These are phyloP conservation scores for Saprolegnia diclina DNA, from an alignment of 352 stramenopile species.

Conservation along the genomic window DNA sequence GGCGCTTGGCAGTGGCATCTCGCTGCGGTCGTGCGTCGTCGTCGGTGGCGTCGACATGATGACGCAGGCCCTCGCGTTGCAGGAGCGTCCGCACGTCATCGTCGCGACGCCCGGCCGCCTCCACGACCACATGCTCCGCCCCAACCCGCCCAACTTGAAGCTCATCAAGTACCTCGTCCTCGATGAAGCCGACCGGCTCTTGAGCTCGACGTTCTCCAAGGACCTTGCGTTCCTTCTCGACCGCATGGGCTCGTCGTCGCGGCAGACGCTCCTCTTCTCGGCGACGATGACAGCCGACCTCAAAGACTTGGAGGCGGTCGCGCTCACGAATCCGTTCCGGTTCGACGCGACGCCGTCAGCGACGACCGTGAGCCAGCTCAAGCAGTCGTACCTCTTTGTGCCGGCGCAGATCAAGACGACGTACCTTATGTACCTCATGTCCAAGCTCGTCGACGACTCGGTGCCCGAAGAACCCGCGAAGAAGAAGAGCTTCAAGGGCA, in stretches of 20 bases:
- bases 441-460: constrained; percentile 43
- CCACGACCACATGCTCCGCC: constrained; percentile 87
- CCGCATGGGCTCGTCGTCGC: constrained; percentile 53
- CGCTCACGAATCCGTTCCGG: constrained; percentile 56
- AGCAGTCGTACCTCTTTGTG: constrained; percentile 98
- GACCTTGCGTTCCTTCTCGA: constrained; percentile 87
- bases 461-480: constrained; percentile 29
- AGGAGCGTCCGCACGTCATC: constrained; percentile 92
- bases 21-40: constrained; percentile 87
- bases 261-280: constrained; percentile 96
- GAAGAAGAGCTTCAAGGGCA: constrained; percentile 37
- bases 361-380: constrained; percentile 89
- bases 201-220: constrained; percentile 80
- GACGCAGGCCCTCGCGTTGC: constrained; percentile 86
- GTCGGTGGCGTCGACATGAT: constrained; percentile 95
- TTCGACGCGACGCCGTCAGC: constrained; percentile 70
- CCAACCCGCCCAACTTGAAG: constrained; percentile 83
- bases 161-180: constrained; percentile 95
- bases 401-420: constrained; percentile 94
- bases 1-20: constrained; percentile 89
- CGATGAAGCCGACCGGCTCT: constrained; percentile 96
- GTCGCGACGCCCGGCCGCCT: constrained; percentile 96
- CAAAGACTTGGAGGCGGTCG: constrained; percentile 69
- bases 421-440: constrained; percentile 90
- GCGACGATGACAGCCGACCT: constrained; percentile 96